Base-by-base conservation (phyloP, 192 early-diverging fungal genomes). In the Mortierella antarctica region DNA sequence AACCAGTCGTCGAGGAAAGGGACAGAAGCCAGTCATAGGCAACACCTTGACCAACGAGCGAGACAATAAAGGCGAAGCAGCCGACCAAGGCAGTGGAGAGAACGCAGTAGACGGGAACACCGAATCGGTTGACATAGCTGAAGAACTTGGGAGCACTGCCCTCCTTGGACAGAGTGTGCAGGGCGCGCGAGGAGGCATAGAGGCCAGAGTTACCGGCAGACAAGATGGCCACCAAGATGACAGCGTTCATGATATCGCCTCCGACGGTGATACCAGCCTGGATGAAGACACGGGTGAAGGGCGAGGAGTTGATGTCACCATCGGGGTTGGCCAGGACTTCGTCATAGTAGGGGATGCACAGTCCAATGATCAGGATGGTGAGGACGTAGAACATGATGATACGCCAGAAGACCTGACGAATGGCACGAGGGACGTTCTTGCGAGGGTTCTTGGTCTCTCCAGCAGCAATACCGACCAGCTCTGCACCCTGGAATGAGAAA, bases 371-470 rank as follows among this genome's bases (percentile, higher is more conserved):
- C 40, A 95, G 83, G 46, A 96, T 93, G 7, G 94, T 92, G 31
- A 89, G 81, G 65, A 97, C 75, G 72, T 95, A 97, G 87, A 97
- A 96, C 44, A 95, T 82, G 39, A 92, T 70, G 66, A 97, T 96
- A 50, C 96, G 89, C 88, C 89, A 93, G 69, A 97, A 97, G 65
- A 93, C 92, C 41, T 90, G 88, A 50, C 88, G 85, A 52, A 94
- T 92, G 18, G 91, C 93, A 8, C 88, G 83, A 20, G 92, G 93
- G 7, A 94, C 90, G 31, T 91, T 90, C 69, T 91, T 91, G 49
- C 88, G 87, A 41, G 96, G 96, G 83, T 97, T 96, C 47, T 86
- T 91, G 57, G 92, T 89, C 84, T 97, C 96, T 74, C 95, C 96
- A 17, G 94, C 95, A 31, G 95, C 92, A 54, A 97, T 90, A 55